phyloP scores from a whole-genome alignment of 495 filamentous ascomycete species.

The Aspergillus conjunctus region DNA sequence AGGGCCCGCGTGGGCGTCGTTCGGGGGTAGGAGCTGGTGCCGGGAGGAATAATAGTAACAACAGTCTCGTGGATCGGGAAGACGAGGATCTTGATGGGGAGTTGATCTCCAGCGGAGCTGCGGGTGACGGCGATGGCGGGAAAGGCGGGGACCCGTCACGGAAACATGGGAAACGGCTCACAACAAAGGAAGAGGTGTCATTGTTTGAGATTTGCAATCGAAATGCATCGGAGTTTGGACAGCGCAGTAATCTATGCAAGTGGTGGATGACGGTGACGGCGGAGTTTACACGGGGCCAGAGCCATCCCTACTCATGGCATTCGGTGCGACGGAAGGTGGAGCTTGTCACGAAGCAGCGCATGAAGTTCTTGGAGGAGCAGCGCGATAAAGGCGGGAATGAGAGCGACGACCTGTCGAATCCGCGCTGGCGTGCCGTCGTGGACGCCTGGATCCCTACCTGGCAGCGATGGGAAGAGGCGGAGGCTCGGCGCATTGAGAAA shows the following conservation, averaged over 20 bases:
- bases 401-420: constrained; percentile 41
- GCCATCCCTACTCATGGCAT: constrained; percentile 50
- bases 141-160: constrained; percentile 24
- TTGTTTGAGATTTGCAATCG: constrained; percentile 50
- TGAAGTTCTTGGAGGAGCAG: constrained; percentile 46
- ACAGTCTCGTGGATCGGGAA: constrained; percentile 5
- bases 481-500: constrained; percentile 45
- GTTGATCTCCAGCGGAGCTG: background rate
- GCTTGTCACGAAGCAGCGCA: constrained; percentile 46
- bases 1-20: background rate
- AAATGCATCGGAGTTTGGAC: constrained; percentile 42
- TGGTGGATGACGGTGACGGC: constrained; percentile 49
- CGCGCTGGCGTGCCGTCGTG: constrained; percentile 42
- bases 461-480: constrained; percentile 44
- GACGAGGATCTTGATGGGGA: constrained; percentile 14
- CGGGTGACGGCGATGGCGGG: background rate
- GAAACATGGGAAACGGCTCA: constrained; percentile 47
- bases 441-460: constrained; percentile 51
- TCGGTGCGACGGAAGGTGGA: constrained; percentile 52
- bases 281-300: constrained; percentile 44
- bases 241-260: constrained; percentile 50
- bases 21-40: background rate
- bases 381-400: constrained; percentile 30
- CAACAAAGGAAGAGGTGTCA: constrained; percentile 46
- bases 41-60: constrained; percentile 6